Conservation (phyloP, 306 rosid species). For the Nissolia schottii region DNA sequence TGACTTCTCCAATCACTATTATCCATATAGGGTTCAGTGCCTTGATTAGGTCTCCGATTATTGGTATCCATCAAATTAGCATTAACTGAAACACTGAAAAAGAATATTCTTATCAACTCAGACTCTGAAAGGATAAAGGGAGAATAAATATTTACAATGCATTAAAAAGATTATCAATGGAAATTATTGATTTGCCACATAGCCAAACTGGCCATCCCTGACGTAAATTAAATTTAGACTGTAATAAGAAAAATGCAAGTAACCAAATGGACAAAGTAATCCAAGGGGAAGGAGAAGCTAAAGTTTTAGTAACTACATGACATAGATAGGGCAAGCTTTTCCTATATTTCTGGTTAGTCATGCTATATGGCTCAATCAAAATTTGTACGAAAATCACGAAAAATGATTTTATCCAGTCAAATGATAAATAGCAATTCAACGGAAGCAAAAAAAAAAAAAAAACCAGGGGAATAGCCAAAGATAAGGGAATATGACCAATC, state of each 20-base stretch:
- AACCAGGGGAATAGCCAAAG: too few relatives aligned
- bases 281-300: neutral
- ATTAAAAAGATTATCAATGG: neutral
- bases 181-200: neutral
- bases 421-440: too few relatives aligned
- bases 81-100: slow-evolving; percentile 1
- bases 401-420: too few relatives aligned
- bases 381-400: too few relatives aligned
- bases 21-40: slow-evolving; percentile 37
- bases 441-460: too few relatives aligned
- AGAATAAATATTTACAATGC: neutral
- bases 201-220: neutral
- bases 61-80: slow-evolving; percentile 31
- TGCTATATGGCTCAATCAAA: too few relatives aligned
- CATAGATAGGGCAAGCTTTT: neutral
- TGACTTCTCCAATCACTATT: slow-evolving; percentile 43
- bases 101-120: slow-evolving; percentile 10
- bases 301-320: neutral
- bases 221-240: neutral
- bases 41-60: slow-evolving; percentile 48
- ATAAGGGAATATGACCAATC: too few relatives aligned
- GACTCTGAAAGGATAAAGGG: neutral
- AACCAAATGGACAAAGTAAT: neutral
- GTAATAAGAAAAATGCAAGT: neutral
- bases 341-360: neutral